Evolutionary conservation across 1,139 yeast genomes (phyloP).

Genomic region (Waltiozyma sp.): DNA sequence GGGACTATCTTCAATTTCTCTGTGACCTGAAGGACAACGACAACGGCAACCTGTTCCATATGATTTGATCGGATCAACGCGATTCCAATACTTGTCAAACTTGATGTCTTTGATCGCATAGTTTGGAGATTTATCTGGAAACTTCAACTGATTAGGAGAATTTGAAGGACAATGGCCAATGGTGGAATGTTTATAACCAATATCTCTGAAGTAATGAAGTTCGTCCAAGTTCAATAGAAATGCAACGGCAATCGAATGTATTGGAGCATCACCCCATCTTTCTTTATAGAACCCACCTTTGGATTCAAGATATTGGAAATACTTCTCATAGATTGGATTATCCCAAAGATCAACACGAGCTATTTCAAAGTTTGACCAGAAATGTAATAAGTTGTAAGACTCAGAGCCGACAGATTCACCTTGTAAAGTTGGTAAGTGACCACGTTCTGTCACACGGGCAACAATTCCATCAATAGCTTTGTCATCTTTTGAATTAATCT

Average conservation of each 20-base stretch:
- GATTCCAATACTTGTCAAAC: constrained; percentile 11
- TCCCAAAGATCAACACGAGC: constrained; percentile 69
- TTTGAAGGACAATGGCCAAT: constrained; percentile 80
- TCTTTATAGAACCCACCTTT: constrained; percentile 79
- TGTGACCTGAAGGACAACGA: constrained; percentile 44
- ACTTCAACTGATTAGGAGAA: constrained; percentile 37
- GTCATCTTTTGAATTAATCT: constrained; percentile 6
- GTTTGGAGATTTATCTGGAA: constrained; percentile 19
- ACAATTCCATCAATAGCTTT: constrained; percentile 12
- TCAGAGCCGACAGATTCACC: constrained; percentile 52
- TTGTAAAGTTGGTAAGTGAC: constrained; percentile 27
- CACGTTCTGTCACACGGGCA: constrained; percentile 9
- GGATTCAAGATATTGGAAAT: constrained; percentile 53
- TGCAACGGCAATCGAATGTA: constrained; percentile 77
- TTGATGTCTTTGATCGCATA: constrained; percentile 6
- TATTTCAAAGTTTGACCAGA: constrained; percentile 92
- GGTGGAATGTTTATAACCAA: constrained; percentile 75
- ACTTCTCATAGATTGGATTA: constrained; percentile 49
- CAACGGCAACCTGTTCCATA: constrained; percentile 83
- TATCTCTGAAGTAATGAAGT: constrained; percentile 81
- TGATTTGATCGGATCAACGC: constrained; percentile 33
- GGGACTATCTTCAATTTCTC: constrained; percentile 31
- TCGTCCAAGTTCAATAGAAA: constrained; percentile 56
- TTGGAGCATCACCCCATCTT: constrained; percentile 95
- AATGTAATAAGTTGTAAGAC: constrained; percentile 73